Base-by-base conservation (phyloP, 2,329 filamentous ascomycete genomes). In the Cercospora zeae-maydis region DNA sequence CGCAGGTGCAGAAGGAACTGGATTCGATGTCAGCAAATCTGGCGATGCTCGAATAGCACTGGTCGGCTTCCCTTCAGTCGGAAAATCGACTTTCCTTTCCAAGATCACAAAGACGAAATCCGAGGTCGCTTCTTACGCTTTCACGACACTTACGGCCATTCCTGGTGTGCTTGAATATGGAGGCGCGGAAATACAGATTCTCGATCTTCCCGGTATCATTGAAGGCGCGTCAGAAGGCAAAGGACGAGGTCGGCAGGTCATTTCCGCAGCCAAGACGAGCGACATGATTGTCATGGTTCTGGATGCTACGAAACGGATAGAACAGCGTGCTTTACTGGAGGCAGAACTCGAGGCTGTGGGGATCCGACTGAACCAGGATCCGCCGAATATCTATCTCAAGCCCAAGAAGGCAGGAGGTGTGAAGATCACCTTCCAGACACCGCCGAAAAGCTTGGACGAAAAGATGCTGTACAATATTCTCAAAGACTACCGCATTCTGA, bases 381-480 rank as follows among this genome's bases (percentile, higher is more conserved):
- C 93, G 62, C 95, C 95, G 87, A 99, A 99, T 77, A 98, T 99
- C 77, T 98, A 98, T 75, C 85, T 99, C 62, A 99, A 99, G 78
- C 83, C 83, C 27, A 99, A 99, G 78, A 96, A 95, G 75, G 92
- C 93, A 0, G 95, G 95, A 61, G 95, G 96, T 64, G 95, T 99
- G 91, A 99, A 99, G 79, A 97, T 99, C 75, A 98, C 91, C 14
- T 99, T 99, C 79, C 88, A 92, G 73, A 80, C 86, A 4, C 90
- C 95, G 2, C 93, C 95, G 3, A 98, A 98, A 77, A 80, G 89
- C 64, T 82, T 99, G 63, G 95, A 99, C 78, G 93, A 99, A 78
- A 97, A 96, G 81, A 96, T 99, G 91, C 83, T 99, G 63, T 96
- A 89, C 83, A 97, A 96, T 80, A 97, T 99, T 74, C 83, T 99